Base-by-base conservation (phyloP, 768 basidiomycete genomes). In the Guyanaporus albipodus region DNA sequence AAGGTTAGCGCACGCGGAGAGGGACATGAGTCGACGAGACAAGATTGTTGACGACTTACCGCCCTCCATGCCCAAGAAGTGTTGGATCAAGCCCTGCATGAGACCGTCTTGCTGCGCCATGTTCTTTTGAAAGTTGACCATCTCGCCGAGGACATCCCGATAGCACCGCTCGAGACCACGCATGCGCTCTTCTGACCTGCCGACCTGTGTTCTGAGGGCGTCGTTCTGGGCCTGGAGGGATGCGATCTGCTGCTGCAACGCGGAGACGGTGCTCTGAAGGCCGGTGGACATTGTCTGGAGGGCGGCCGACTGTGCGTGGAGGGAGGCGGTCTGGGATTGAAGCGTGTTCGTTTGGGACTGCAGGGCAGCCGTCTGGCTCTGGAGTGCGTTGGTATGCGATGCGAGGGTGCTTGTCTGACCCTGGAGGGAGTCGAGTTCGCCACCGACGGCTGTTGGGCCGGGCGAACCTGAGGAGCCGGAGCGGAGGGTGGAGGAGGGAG, bases 81-180 rank as follows among this genome's bases (percentile, higher is more conserved):
- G 89, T 48, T 84, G 81, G 56, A 93, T 83, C 49, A 92, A 61
- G 56, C 78, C 81, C 67, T 90, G 85, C 79, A 90, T 84, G 44
- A 91, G 64, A 33, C 79, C 80, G 55, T 94, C 91, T 71, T 91
- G 89, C 67, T 90, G 84, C 26, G 85, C 86, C 79, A 84, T 79
- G 54, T 79, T 80, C 49, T 78, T 69, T 67, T 86, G 85, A 61
- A 85, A 84, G 54, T 76, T 73, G 58, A 84, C 82, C 74, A 87
- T 79, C 66, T 87, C 85, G 53, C 73, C 73, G 27, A 86, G 76
- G 38, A 85, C 79, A 46, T 77, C 79, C 61, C 83, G 78, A 63
- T 86, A 85, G 57, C 79, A 79, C 43, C 70, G 70, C 58, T 83
- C 81, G 12, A 87, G 69, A 39, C 73, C 77, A 21, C 74, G 73